phyloP scores from a whole-genome alignment of 1,284 basidiomycete species.

The Rhodotorula sp. region DNA sequence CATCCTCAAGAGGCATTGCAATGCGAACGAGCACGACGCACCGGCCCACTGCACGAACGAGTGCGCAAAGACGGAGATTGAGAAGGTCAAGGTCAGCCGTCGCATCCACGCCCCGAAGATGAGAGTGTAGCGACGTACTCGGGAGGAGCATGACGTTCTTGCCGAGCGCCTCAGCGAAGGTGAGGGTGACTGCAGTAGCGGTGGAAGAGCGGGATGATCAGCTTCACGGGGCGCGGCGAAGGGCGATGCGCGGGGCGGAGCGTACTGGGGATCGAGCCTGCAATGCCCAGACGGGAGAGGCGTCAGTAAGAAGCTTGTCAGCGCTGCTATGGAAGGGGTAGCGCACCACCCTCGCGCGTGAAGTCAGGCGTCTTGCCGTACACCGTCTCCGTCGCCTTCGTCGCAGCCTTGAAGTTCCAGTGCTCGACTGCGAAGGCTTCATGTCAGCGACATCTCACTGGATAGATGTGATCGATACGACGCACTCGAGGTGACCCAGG shows the following conservation, averaged over 20 bases:
- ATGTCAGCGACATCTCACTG: rapidly evolving
- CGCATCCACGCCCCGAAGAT: neutral
- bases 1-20: neutral
- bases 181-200: slow-evolving; percentile 63
- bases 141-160: slow-evolving; percentile 55
- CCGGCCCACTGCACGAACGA: slow-evolving; percentile 63
- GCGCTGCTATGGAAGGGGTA: neutral
- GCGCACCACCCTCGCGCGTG: slow-evolving; percentile 77
- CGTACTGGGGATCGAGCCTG: slow-evolving; percentile 32
- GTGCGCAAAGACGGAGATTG: slow-evolving; percentile 48
- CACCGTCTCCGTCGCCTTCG: slow-evolving; percentile 75
- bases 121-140: slow-evolving; percentile 17
- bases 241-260: neutral
- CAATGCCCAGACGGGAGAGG: neutral
- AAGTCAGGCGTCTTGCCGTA: slow-evolving; percentile 83
- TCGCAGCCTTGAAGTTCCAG: slow-evolving; percentile 94
- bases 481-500: slow-evolving; percentile 65
- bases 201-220: neutral
- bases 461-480: neutral
- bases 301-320: neutral
- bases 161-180: slow-evolving; percentile 84
- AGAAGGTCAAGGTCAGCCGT: neutral
- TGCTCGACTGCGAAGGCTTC: slow-evolving; percentile 60
- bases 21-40: neutral
- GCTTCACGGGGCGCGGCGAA: neutral